Base-by-base conservation (phyloP, 306 rosid species). In the Ormosia emarginata region DNA sequence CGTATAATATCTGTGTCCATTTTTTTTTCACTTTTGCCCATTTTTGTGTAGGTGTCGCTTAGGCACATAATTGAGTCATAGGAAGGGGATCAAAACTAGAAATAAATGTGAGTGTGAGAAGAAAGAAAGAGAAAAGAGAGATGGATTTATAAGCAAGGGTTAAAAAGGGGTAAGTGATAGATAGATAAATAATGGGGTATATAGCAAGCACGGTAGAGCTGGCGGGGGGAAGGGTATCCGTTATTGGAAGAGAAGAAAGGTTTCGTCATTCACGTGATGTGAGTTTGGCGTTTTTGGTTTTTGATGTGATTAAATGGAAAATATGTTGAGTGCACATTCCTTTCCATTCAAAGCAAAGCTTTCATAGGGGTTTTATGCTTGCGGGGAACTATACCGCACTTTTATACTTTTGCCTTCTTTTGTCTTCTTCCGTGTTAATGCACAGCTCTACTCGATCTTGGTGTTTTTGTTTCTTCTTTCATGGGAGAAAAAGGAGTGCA, bases 271-370 rank as follows among this genome's bases (percentile, higher is more conserved):
- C 77, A 79, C 75, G 74, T 79, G 78, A 71, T 41, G 68, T 68
- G 65, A 65, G 59, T 56, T 70, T 80, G 4, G 77, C 78, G 47
- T 79, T 78, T 74, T 77, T 44, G 17, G 4, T 40, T 32, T 37
- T 61, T 70, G 39, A 32, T 43, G 32, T 74, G 50, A 62, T 80
- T 55, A 76, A 69, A 43, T 61, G 40, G 39, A 58, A 75, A 63
- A 13, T 32, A 34, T 72, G 40, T 30, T 2, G 49, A 43, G 24
- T 58, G 24, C 32, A 18, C 56, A 17, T 61, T 70, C 71, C 47
- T 85, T 85, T 91, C 87, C 84, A 79, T 87, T 85, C 77, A 83
- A 91, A 91, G 92, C 86, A 82, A 89, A 91, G 90, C 84, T 34
- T 85, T 81, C 53, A 53, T 56, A 55, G 82, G 30, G 79, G 61